Percentiles rank a stretch among this genome's conserved stretches.
Evolutionary conservation across 1,139 yeast genomes (phyloP).

Genomic region (Hyphopichia pseudoburtonii): DNA sequence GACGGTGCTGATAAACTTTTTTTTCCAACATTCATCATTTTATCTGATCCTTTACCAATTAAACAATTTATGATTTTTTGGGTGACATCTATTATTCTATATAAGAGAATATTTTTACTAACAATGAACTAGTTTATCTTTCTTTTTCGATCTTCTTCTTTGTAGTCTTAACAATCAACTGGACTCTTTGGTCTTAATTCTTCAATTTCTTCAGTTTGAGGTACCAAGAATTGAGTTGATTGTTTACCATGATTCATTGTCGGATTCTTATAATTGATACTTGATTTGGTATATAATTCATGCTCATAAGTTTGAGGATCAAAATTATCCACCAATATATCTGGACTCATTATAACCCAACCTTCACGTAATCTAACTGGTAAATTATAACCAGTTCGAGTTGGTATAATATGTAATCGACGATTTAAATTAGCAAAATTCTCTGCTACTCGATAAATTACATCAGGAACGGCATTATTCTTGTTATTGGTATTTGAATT

Average conservation of each 20-base stretch:
- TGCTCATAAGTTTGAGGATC: constrained; percentile 31
- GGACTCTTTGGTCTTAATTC: constrained; percentile 84
- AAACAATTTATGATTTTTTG: constrained; percentile 10
- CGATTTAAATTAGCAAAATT: constrained; percentile 82
- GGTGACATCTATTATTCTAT: too few species aligned
- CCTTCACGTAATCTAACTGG: constrained; percentile 80
- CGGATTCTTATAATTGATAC: constrained; percentile 26
- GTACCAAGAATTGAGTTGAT: constrained; percentile 47
- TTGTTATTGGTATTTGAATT: constrained; percentile 5
- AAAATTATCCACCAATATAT: constrained; percentile 72
- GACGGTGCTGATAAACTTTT: constrained; percentile 49
- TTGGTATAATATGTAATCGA: constrained; percentile 81
- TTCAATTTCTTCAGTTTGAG: constrained; percentile 73
- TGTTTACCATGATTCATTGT: constrained; percentile 14
- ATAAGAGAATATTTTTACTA: too few species aligned
- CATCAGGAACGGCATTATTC: constrained; percentile 60
- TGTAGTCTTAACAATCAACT: background rate
- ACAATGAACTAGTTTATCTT: background rate
- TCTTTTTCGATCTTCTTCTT: background rate
- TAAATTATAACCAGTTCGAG: constrained; percentile 55
- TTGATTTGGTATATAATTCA: constrained; percentile 34
- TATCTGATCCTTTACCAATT: constrained; percentile 26
- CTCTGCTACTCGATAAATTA: constrained; percentile 82
- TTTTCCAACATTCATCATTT: constrained; percentile 49
- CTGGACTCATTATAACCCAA: constrained; percentile 91